Evolutionary conservation across 148 eudicot genomes (phyloP).

Genomic region (Amaranthus cruentus): DNA sequence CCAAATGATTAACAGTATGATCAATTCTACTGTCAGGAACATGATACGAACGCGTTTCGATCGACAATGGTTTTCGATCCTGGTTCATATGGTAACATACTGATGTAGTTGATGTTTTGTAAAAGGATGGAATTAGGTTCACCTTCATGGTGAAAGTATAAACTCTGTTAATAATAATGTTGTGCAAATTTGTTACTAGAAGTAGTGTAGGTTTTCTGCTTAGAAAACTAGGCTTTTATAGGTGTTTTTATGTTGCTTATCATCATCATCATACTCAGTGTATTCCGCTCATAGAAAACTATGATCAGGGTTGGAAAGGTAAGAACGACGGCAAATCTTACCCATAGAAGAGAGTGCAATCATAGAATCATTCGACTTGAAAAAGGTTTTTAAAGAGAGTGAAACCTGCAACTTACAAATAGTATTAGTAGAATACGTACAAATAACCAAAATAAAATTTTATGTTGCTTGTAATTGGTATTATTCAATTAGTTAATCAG

Average conservation of each 20-base stretch:
- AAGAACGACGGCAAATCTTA: too few species aligned
- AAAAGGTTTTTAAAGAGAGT: too few species aligned
- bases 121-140: slow-evolving; percentile 13
- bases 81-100: slow-evolving; percentile 10
- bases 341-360: too few species aligned
- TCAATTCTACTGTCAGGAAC: slow-evolving; percentile 11
- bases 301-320: too few species aligned
- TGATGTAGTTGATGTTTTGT: slow-evolving; percentile 7
- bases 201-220: not conserved
- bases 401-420: too few species aligned
- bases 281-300: too few species aligned
- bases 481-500: not conserved
- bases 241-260: not conserved
- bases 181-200: slow-evolving; percentile 3
- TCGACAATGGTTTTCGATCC: slow-evolving; percentile 12
- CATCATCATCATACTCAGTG: too few species aligned
- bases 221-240: slow-evolving; percentile 10
- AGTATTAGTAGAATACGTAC: too few species aligned
- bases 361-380: too few species aligned
- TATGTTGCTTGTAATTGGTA: not conserved
- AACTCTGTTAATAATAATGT: not conserved
- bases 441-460: too few species aligned
- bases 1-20: not conserved
- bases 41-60: not conserved
- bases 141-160: slow-evolving; percentile 5